Conservation (phyloP, 352 stramenopile genomes). For the Phytophthora lateralis region DNA sequence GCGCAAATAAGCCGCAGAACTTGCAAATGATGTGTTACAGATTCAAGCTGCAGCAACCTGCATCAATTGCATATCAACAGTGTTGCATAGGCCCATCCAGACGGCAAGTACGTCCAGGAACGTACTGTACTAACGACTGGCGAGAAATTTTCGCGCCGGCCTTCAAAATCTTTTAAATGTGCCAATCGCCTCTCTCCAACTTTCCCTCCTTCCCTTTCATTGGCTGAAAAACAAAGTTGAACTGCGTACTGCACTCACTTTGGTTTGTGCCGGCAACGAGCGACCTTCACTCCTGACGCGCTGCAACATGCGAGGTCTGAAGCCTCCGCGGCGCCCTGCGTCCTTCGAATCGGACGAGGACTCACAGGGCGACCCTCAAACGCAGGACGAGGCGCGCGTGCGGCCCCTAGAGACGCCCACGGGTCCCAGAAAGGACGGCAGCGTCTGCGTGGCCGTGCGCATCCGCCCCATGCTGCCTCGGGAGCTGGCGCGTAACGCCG, state of each 20-base stretch:
- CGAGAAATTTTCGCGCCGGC: slow-evolving; percentile 11
- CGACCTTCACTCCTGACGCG: slow-evolving; percentile 18
- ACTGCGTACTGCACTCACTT: slow-evolving; percentile 21
- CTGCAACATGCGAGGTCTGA: slow-evolving; percentile 4
- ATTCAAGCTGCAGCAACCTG: slow-evolving; percentile 1
- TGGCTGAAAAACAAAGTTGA: slow-evolving; percentile 24
- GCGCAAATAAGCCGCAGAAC: not conserved
- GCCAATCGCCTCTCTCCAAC: slow-evolving; percentile 20
- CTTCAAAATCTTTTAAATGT: slow-evolving; percentile 19
- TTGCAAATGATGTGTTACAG: not conserved
- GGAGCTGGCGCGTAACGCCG: slow-evolving; percentile 61
- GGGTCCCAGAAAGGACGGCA: slow-evolving; percentile 56
- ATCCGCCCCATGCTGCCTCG: slow-evolving; percentile 81
- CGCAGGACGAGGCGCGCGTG: slow-evolving; percentile 28
- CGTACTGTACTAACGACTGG: not conserved
- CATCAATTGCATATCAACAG: not conserved
- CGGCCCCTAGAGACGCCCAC: slow-evolving; percentile 14
- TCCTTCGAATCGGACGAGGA: slow-evolving; percentile 28
- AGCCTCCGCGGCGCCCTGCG: slow-evolving; percentile 12
- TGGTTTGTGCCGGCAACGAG: slow-evolving; percentile 4
- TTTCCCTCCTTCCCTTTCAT: slow-evolving; percentile 11
- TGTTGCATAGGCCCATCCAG: not conserved
- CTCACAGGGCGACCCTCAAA: slow-evolving; percentile 21
- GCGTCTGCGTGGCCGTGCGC: slow-evolving; percentile 78
- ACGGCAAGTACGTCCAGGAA: not conserved